Percentiles rank a stretch among this genome's conserved stretches.
Evolutionary conservation across 192 early-diverging fungal species (phyloP).

Genomic region (Phlyctochytrium arcticum): DNA sequence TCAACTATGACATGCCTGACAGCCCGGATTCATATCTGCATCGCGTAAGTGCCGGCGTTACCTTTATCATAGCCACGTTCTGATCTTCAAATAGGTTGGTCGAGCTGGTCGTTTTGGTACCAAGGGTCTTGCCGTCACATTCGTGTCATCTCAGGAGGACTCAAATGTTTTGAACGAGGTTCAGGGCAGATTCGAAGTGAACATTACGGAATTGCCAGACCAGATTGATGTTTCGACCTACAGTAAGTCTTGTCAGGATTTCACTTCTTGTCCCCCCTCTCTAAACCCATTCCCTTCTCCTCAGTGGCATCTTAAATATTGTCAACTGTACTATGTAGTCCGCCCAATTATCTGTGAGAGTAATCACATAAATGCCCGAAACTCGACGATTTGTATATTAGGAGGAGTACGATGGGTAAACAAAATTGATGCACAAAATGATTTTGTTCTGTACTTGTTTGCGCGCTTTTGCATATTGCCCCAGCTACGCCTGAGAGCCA

Average conservation of each 20-base stretch:
- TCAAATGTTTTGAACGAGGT: slow-evolving; percentile 71
- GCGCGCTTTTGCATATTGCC: too few species aligned
- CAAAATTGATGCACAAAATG: too few species aligned
- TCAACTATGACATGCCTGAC: slow-evolving; percentile 98
- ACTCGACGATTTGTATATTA: too few species aligned
- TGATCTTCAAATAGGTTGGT: slow-evolving; percentile 54
- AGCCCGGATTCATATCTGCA: slow-evolving; percentile 88
- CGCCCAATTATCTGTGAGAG: too few species aligned
- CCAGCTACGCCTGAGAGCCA: too few species aligned
- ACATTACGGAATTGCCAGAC: slow-evolving; percentile 83
- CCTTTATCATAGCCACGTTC: not conserved
- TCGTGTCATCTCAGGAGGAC: slow-evolving; percentile 84
- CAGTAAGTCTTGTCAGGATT: slow-evolving; percentile 56
- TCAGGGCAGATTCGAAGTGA: slow-evolving; percentile 94
- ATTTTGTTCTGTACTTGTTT: too few species aligned
- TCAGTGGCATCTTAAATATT: slow-evolving; percentile 8
- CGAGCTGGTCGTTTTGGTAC: slow-evolving; percentile 99
- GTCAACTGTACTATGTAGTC: too few species aligned
- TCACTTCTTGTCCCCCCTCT: not conserved
- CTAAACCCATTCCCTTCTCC: not conserved
- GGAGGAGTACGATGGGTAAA: too few species aligned
- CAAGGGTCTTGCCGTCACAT: slow-evolving; percentile 95
- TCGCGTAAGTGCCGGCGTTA: slow-evolving; percentile 48
- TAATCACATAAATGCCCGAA: too few species aligned
- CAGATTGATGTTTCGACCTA: slow-evolving; percentile 81